Base-by-base conservation (phyloP, 192 early-diverging fungal genomes). In the Mortierella alpina region DNA sequence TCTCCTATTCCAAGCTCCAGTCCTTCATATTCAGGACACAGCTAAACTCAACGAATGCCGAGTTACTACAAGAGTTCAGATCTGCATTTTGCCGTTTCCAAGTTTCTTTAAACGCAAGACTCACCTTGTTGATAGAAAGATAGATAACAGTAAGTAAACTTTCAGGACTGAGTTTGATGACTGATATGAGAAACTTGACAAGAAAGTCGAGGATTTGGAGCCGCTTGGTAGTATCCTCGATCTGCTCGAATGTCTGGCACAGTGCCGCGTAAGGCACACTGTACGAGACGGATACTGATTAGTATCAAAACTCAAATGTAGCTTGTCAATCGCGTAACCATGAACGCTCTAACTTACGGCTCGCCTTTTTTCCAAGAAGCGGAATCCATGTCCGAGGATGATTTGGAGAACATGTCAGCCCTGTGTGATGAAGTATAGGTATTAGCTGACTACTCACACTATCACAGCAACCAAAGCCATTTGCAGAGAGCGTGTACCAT, bases 1-100 rank as follows among this genome's bases (percentile, higher is more conserved):
- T 98, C 97, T 44, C 98, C 98, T 63, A 99, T 92, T 7, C 97
- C 97, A 23, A 99, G 85, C 84, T 99, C 98, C 31, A 97, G 86
- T 39, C 94, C 95, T 84, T 98, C 96, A 76, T 98, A 95, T 68
- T 99, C 96, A 0, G 98, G 97, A 67, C 93, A 88, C 75, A 93
- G 82, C 93, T 96, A 68, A 31, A 3, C 31, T 31, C 17, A 50
- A 15, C 1, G 45, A 50, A 23, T 12, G n/a, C 20, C 20, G 42
- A n/a, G 31, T 7, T 8, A 61, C 6, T 42, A n/a, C 11, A 61
- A 45, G 6, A 61, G 59, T n/a, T 5, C 5, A 17, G 7, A 12
- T 42, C 10, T 5, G 48, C 18, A 23, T 13, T 12, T 51, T 13
- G 6, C 15, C 1, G 58, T 59, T 22, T 9, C 41, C 15, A 7